These are phyloP conservation scores for Ulota crispa DNA, from an alignment of 225 moss, liverwort and hornwort species.

Conservation along the genomic window DNA sequence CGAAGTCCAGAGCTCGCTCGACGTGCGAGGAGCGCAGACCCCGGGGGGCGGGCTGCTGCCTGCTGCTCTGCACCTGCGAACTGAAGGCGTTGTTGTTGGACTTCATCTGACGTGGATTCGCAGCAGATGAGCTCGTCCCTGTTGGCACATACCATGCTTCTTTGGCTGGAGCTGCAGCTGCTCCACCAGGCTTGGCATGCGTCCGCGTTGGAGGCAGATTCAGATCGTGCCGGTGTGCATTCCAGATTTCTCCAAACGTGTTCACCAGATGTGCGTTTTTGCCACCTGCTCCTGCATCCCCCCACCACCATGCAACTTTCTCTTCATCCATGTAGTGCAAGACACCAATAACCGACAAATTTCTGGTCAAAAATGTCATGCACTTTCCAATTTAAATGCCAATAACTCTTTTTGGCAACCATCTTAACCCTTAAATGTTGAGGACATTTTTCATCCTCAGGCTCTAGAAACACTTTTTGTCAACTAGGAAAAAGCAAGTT, in stretches of 20 bases:
- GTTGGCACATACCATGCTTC: constrained; percentile 12
- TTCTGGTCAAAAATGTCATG: too few species aligned
- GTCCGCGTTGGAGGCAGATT: not conserved
- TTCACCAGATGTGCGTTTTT: constrained; percentile 2
- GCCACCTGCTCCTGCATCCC: not conserved
- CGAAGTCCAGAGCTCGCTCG: not conserved
- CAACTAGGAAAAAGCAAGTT: too few species aligned
- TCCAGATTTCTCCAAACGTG: constrained; percentile 27
- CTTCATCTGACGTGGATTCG: not conserved
- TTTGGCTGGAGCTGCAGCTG: too few species aligned
- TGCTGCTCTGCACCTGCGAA: not conserved
- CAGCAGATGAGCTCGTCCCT: not conserved
- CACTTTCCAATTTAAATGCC: too few species aligned
- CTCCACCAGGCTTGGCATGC: not conserved
- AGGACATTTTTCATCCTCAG: too few species aligned
- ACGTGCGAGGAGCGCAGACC: constrained; percentile 14
- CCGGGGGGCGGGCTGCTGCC: not conserved
- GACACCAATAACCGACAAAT: too few species aligned
- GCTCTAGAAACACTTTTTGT: too few species aligned
- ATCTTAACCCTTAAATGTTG: too few species aligned
- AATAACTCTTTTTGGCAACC: too few species aligned
- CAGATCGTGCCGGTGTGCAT: not conserved
- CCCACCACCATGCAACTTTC: not conserved
- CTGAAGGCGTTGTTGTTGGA: not conserved
- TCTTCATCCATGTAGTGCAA: too few species aligned